phyloP scores from a whole-genome alignment of 352 stramenopile species.

The Pythium pyrilobum region DNA sequence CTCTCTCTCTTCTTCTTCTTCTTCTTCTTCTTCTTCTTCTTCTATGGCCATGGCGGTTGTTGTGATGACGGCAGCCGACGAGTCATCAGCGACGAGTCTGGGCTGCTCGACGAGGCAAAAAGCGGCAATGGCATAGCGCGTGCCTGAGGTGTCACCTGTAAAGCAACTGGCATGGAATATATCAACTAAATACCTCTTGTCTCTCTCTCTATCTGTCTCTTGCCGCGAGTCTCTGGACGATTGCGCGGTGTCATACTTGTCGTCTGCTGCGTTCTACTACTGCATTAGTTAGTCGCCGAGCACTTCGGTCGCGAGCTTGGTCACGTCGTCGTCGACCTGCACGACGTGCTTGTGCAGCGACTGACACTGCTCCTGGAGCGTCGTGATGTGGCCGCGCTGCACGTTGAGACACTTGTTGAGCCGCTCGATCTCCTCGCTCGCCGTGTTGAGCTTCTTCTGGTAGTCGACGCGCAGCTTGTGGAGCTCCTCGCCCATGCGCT shows the following conservation, averaged over 20 bases:
- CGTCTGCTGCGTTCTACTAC: too few relatives aligned
- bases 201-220: too few relatives aligned
- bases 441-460: slow-evolving; percentile 79
- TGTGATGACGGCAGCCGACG: too few relatives aligned
- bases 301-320: slow-evolving; percentile 76
- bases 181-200: too few relatives aligned
- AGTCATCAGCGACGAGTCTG: too few relatives aligned
- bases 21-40: too few relatives aligned
- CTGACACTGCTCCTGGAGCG: slow-evolving; percentile 76
- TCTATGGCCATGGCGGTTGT: too few relatives aligned
- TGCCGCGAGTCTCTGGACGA: neutral
- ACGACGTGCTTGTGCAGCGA: slow-evolving; percentile 82
- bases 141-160: too few relatives aligned
- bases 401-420: slow-evolving; percentile 84
- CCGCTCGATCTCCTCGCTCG: slow-evolving; percentile 76
- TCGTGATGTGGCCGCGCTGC: slow-evolving; percentile 79
- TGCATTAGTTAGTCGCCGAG: slow-evolving; percentile 58
- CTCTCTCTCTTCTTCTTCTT: too few relatives aligned
- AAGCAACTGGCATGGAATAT: too few relatives aligned
- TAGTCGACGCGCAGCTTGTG: slow-evolving; percentile 74
- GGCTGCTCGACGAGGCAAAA: too few relatives aligned
- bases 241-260: neutral
- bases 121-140: too few relatives aligned
- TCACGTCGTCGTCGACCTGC: slow-evolving; percentile 82
- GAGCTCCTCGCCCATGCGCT: slow-evolving; percentile 71